A percentile compares a stretch with the other conserved stretches of the same genome.
These are phyloP conservation scores for grape (Vitis vinifera) DNA, from an alignment of 164 flowering plant species.

Conservation along the genomic window ASM3070453v1 NC_081805.1:5394501-5395000, in stretches of 20 bases:
- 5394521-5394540: no score
- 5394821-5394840: constrained; percentile 51
- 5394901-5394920: constrained; percentile 46
- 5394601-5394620: no score
- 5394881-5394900: constrained; percentile 96
- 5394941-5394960: neutral
- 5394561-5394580: no score
- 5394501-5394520: no score
- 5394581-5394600: no score
- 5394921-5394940: constrained; percentile 3
- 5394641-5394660: no score
- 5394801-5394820: neutral
- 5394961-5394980: neutral
- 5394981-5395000: constrained; percentile 85
- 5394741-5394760: neutral
- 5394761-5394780: neutral
- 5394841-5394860: constrained; percentile 89
- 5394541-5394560: no score
- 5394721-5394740: no score
- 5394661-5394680: no score
- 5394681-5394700: no score
- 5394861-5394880: constrained; percentile 85
- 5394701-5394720: no score
- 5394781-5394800: neutral
- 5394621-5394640: no score